phyloP scores from a whole-genome alignment of 2,329 filamentous ascomycete species.

The Pezizomycotina sp. region DNA sequence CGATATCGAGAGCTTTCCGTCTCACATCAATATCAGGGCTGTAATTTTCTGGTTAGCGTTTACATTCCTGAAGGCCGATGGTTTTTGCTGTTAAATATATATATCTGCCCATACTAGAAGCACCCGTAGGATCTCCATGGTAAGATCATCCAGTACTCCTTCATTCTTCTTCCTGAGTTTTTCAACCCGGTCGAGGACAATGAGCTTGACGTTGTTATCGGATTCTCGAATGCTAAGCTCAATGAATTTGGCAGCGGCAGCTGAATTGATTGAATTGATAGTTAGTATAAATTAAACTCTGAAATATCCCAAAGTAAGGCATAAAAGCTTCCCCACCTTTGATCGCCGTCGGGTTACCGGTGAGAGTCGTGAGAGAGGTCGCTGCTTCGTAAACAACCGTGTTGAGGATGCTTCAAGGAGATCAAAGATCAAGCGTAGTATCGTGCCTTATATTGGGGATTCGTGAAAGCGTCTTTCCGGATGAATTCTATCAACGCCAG shows the following conservation, averaged over 20 bases:
- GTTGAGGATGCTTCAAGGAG: constrained; percentile 81
- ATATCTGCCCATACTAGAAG: constrained; percentile 49
- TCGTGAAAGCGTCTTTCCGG: constrained; percentile 88
- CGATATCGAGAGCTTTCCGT: constrained; percentile 74
- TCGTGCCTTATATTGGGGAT: constrained; percentile 82
- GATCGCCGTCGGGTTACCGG: constrained; percentile 90
- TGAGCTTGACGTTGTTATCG: constrained; percentile 98
- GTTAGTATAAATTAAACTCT: neutral
- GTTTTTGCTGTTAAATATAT: neutral
- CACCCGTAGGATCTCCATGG: constrained; percentile 92
- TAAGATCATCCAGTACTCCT: constrained; percentile 78
- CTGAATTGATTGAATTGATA: constrained; percentile 6
- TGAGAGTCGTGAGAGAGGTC: constrained; percentile 81
- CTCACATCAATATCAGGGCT: constrained; percentile 93
- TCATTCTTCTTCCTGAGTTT: constrained; percentile 74
- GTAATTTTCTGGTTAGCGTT: constrained; percentile 3
- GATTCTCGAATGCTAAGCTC: constrained; percentile 94
- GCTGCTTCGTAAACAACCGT: constrained; percentile 97
- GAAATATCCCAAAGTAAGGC: neutral
- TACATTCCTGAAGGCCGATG: neutral
- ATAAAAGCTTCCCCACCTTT: constrained; percentile 40
- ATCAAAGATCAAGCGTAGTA: constrained; percentile 94
- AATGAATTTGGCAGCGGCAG: constrained; percentile 87
- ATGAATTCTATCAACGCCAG: constrained; percentile 94
- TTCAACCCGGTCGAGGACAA: constrained; percentile 87